These are phyloP conservation scores for Entelexis sorbosivorans DNA, from an alignment of 1,139 yeast genomes.

Conservation along the genomic window DNA sequence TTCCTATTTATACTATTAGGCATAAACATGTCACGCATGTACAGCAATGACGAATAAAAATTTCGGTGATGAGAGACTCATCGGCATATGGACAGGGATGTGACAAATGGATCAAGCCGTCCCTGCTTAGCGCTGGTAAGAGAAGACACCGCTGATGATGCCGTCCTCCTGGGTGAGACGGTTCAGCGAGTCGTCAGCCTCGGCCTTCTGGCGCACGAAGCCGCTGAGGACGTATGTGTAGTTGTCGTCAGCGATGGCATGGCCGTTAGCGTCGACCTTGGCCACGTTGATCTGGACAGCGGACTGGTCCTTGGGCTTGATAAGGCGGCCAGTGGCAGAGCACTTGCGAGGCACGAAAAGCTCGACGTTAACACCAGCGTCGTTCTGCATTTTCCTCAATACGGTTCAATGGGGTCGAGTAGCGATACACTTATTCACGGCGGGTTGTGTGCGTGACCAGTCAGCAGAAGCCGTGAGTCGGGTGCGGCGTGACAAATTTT, in stretches of 20 bases:
- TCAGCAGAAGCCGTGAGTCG: slow-evolving; percentile 5
- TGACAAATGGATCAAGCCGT: neutral
- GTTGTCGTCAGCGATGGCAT: slow-evolving; percentile 83
- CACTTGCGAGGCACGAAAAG: slow-evolving; percentile 99
- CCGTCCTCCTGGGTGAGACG: slow-evolving; percentile 99
- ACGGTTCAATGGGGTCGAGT: neutral
- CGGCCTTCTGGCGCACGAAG: slow-evolving; percentile 83
- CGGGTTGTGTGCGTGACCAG: neutral
- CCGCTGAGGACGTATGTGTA: slow-evolving; percentile 96
- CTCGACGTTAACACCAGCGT: slow-evolving; percentile 99
- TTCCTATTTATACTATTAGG: slow-evolving; percentile 9
- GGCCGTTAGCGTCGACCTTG: slow-evolving; percentile 89
- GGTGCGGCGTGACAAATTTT: slow-evolving; percentile 2
- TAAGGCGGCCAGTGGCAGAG: slow-evolving; percentile 99
- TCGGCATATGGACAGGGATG: slow-evolving; percentile 1
- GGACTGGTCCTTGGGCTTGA: slow-evolving; percentile 99
- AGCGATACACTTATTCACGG: slow-evolving; percentile 5
- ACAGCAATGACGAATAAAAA: slow-evolving; percentile 2
- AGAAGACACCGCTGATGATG: slow-evolving; percentile 95
- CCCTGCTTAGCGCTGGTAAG: slow-evolving; percentile 86
- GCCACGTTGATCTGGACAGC: slow-evolving; percentile 89
- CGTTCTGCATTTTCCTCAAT: slow-evolving; percentile 75
- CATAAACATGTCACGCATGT: slow-evolving; percentile 3
- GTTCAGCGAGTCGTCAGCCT: slow-evolving; percentile 98
- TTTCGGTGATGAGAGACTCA: neutral